Evolutionary conservation across 1,284 basidiomycete species (phyloP).

Genomic region (Pterulicium gracile): DNA sequence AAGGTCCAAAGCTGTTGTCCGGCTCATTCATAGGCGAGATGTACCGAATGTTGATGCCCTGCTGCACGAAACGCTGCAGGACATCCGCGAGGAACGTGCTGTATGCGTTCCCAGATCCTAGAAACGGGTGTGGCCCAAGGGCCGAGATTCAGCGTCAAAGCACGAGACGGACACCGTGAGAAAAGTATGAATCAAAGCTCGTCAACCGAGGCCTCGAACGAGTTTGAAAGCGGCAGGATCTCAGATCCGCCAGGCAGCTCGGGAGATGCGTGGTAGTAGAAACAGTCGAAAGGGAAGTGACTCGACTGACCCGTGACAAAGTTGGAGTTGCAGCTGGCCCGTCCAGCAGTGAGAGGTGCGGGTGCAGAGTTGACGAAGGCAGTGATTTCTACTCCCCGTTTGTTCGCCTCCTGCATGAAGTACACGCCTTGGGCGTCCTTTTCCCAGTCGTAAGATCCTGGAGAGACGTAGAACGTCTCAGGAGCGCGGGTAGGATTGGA

Average conservation of each 20-base stretch:
- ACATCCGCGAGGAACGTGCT: constrained; percentile 25
- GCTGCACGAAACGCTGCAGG: constrained; percentile 20
- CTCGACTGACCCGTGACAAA: constrained; percentile 22
- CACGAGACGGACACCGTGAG: too few relatives aligned
- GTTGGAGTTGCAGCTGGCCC: constrained; percentile 21
- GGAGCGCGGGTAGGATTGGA: constrained; percentile 29
- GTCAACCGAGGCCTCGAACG: too few relatives aligned
- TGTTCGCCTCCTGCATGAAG: constrained; percentile 24
- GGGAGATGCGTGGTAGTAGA: too few relatives aligned
- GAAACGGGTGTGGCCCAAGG: too few relatives aligned
- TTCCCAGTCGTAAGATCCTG: constrained; percentile 28
- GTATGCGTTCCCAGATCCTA: constrained; percentile 22
- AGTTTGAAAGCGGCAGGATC: too few relatives aligned
- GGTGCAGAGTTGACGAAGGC: constrained; percentile 27
- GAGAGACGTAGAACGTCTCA: constrained; percentile 27
- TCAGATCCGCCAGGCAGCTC: too few relatives aligned
- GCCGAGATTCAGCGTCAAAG: too few relatives aligned
- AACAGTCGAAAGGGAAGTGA: too few relatives aligned
- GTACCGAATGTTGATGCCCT: constrained; percentile 21
- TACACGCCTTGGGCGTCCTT: constrained; percentile 28
- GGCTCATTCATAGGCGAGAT: constrained; percentile 30
- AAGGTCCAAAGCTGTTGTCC: constrained; percentile 24
- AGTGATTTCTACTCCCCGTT: constrained; percentile 20
- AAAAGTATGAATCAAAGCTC: too few relatives aligned
- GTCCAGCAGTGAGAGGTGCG: constrained; percentile 21